Evolutionary conservation across 2,329 filamentous ascomycete species (phyloP).

Genomic region (Coniella lustricola): DNA sequence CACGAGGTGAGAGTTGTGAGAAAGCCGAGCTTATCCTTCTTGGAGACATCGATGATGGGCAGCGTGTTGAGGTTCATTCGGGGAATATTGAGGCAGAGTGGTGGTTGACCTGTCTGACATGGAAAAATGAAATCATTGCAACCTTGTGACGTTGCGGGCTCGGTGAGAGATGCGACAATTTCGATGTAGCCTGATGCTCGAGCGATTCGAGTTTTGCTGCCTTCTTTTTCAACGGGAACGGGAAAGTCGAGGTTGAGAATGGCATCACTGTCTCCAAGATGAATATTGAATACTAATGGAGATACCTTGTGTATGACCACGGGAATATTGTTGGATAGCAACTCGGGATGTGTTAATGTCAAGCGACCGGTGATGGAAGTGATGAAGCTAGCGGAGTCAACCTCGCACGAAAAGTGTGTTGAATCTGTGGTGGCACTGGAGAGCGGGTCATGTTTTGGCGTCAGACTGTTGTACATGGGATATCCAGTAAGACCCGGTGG

Average conservation of each 20-base stretch:
- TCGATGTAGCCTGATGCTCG: slow-evolving; percentile 39
- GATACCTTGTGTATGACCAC: slow-evolving; percentile 31
- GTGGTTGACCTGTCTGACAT: slow-evolving; percentile 19
- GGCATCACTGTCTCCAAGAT: slow-evolving; percentile 28
- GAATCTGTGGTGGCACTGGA: neutral
- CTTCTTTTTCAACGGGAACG: slow-evolving; percentile 29
- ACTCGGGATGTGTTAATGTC: slow-evolving; percentile 27
- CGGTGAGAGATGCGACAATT: slow-evolving; percentile 30
- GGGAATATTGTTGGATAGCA: slow-evolving; percentile 30
- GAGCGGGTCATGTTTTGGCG: too few species aligned
- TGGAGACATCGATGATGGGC: slow-evolving; percentile 33
- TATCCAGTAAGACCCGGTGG: slow-evolving; percentile 28
- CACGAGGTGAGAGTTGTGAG: slow-evolving; percentile 31
- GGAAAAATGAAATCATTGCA: slow-evolving; percentile 33
- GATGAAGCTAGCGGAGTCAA: slow-evolving; percentile 26
- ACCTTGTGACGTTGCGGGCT: slow-evolving; percentile 18
- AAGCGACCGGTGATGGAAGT: slow-evolving; percentile 33
- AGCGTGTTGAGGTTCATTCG: slow-evolving; percentile 39
- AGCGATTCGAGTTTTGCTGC: slow-evolving; percentile 33
- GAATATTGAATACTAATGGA: slow-evolving; percentile 35
- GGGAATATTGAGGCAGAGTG: slow-evolving; percentile 31
- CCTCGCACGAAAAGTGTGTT: slow-evolving; percentile 24
- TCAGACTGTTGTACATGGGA: slow-evolving; percentile 13
- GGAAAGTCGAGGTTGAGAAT: slow-evolving; percentile 33
- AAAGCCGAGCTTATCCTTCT: slow-evolving; percentile 30